Evolutionary conservation across 805 yeast genomes (phyloP), one percentile per base, ranked within the genome.

Genomic region (Barnettozyma wickerhamii): DNA sequence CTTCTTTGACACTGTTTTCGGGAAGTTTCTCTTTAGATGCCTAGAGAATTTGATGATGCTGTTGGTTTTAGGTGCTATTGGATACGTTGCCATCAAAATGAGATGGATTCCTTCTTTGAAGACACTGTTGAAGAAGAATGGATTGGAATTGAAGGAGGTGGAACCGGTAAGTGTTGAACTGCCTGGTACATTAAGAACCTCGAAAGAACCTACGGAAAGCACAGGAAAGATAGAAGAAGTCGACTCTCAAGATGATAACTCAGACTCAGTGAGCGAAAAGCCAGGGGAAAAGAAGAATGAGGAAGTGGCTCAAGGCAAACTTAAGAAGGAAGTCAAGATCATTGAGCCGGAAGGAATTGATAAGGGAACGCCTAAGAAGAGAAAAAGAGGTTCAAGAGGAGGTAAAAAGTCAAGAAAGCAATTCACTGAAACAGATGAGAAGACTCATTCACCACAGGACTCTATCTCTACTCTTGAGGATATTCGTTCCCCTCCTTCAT

Each of bases 311-410:
- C 37, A 33, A 21, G 35, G 29, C 7, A 41, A 39, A 29, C 37
- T 30, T 2, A 52, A 50, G 38, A 59, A 56, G 34, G 55, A 49
- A 32, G 59, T 57, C 4, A 52, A 52, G 24, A 58, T 56, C 31
- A 27, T 53, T 24, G 64, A 54, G 33, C 62, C 60, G 10, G 58
- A 59, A 19, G 46, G 49, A 7, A 30, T 30, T 46, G 33, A 59
- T 45, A 35, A 43, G 12, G 56, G 63, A 2, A 10, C 13, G 17
- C 64, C 69, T 40, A 81, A 77, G 60, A 81, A 75, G 53, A 70
- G 96, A 20, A 89, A 86, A 56, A 74, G 96, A 55, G 96, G 96
- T 5, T 71, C 83, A 9, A 69, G 96, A 44, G 96, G 96, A 12
- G 95, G 95, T 0, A 79, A 79, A 50, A 75, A 83, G 53, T 62